Base-by-base conservation (phyloP, 2,329 filamentous ascomycete species). In the Fusarium haematococcum region DNA sequence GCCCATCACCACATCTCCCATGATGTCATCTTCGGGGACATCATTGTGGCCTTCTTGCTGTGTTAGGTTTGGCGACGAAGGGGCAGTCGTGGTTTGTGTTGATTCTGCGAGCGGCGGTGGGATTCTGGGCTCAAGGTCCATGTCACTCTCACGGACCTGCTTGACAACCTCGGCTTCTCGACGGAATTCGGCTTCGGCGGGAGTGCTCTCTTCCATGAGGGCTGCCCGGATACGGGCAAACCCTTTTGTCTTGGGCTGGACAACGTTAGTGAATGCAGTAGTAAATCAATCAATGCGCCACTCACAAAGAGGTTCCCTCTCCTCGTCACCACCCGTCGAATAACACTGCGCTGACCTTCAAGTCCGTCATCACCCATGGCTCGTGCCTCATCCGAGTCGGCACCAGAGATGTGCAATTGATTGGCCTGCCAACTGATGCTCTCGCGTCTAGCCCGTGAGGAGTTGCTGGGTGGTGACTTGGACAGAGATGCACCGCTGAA, bases 161-260 rank as follows among this genome's bases (percentile, higher is more conserved):
- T 95, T 94, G 72, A 99, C 95, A 6, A 98, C 97, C 83, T 98
- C 96, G 41, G 96, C 95, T 85, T 99, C 97, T 43, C 95, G 92
- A 62, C 94, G 92, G 67, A 95, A 91, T 82, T 99, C 97, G 48
- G 93, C 93, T 78, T 99, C 97, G 11, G 97, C 87, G 0, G 97
- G 97, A 0, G 95, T 91, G 18, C 91, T 90, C 84, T 99, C 97
- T 84, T 99, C 97, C 67, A 94, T 88, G 1, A 99, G 88, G 5
- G 95, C 95, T 10, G 96, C 97, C 70, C 94, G 91, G 75, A 99
- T 98, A 13, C 97, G 92, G 6, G 95, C 95, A 82, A 99, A 99
- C 0, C 93, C 95, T 84, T 98, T 97, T 1, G 96, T 97, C 86
- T 98, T 99, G 14, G 97, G 97, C 94, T 97, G 75, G 39, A 39